A percentile compares a stretch with the other conserved stretches of the same genome.
Evolutionary conservation across 192 early-diverging fungal species (phyloP).

Genomic region (Coemansia sp.): DNA sequence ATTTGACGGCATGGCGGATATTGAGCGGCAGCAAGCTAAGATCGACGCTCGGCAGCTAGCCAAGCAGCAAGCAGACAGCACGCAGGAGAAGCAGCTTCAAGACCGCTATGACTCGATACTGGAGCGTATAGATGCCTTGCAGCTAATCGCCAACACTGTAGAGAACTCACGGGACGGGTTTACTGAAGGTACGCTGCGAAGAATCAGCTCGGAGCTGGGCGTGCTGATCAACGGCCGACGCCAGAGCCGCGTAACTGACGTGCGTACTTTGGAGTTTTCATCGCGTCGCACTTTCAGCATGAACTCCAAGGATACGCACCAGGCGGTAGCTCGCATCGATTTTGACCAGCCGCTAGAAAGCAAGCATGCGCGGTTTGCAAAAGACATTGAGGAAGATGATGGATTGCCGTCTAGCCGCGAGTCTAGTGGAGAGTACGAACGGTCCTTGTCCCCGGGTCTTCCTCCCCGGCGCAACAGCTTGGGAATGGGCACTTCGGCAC

Average conservation of each 20-base stretch:
- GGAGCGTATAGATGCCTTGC: constrained; percentile 33
- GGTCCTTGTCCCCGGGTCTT: neutral
- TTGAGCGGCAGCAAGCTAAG: constrained; percentile 43
- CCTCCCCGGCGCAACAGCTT: constrained; percentile 4
- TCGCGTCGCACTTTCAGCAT: constrained; percentile 22
- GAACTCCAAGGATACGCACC: constrained; percentile 17
- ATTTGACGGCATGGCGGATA: constrained; percentile 47
- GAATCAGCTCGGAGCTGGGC: constrained; percentile 47
- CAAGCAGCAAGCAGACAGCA: constrained; percentile 4
- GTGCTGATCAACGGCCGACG: constrained; percentile 34
- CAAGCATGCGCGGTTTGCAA: neutral
- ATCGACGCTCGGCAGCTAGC: constrained; percentile 25
- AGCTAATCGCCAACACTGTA: constrained; percentile 49
- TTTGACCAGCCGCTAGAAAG: neutral
- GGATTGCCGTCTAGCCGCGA: constrained; percentile 1
- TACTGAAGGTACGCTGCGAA: constrained; percentile 33
- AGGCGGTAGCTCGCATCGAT: neutral
- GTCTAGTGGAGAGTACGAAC: constrained; percentile 4
- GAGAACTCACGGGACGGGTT: constrained; percentile 51
- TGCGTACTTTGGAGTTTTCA: neutral
- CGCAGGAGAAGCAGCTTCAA: constrained; percentile 8
- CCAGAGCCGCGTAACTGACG: constrained; percentile 8
- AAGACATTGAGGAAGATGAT: neutral
- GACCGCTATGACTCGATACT: constrained; percentile 25
- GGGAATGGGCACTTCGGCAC: neutral